Conservation (phyloP, 1,139 yeast species). For the Geotrichum aggregatum region DNA sequence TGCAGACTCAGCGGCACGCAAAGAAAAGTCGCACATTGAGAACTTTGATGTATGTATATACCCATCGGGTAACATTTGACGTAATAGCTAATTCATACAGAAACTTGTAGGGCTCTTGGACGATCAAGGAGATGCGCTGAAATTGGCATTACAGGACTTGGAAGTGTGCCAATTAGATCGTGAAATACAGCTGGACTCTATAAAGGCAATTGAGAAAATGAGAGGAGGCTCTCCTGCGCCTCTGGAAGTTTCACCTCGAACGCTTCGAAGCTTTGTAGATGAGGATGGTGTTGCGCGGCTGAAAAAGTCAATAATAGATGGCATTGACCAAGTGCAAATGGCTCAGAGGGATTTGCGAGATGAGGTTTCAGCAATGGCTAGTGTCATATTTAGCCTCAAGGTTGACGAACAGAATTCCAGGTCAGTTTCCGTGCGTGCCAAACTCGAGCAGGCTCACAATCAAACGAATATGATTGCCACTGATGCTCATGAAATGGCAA, state of each 20-base stretch:
- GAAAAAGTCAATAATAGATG: conserved; percentile 32
- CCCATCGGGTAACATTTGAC: too few relatives aligned
- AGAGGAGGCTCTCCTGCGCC: background rate
- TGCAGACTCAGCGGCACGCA: conserved; percentile 23
- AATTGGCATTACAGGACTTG: conserved; percentile 34
- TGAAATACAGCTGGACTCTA: conserved; percentile 24
- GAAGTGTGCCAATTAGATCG: conserved; percentile 35
- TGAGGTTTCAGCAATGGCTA: conserved; percentile 22
- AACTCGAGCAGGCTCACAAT: conserved; percentile 30
- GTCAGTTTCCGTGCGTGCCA: conserved; percentile 12
- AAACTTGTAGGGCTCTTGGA: conserved; percentile 29
- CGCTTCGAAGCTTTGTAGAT: conserved; percentile 44
- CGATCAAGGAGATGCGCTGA: conserved; percentile 35
- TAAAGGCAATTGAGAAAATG: background rate
- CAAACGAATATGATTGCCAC: conserved; percentile 31
- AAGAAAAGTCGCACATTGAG: conserved; percentile 20
- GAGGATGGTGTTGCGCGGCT: conserved; percentile 41
- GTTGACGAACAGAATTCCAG: conserved; percentile 23
- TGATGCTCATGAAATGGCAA: conserved; percentile 68
- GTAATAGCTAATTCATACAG: conserved; percentile 21
- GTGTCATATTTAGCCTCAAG: conserved; percentile 24
- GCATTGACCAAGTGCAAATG: conserved; percentile 34
- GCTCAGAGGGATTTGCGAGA: conserved; percentile 30
- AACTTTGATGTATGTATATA: conserved; percentile 27
- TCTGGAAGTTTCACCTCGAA: background rate